Base-by-base conservation (phyloP, 768 basidiomycete species). In the Daedalea quercina region DNA sequence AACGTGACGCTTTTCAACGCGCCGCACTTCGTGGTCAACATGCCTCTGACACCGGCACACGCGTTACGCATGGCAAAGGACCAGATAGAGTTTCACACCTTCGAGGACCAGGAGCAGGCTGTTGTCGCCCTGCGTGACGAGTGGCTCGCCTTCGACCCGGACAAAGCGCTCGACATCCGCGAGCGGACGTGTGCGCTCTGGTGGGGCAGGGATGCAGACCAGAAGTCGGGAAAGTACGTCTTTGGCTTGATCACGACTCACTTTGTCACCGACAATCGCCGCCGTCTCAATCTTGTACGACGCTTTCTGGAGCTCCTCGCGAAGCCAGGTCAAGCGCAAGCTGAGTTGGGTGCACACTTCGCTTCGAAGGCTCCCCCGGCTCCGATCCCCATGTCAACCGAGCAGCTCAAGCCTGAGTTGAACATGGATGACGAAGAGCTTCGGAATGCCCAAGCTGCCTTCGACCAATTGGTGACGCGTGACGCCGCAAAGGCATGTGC, bases 241-340 rank as follows among this genome's bases (percentile, higher is more conserved):
- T 33, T 51, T 22, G 50, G 50, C 12, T 3, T 51, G 22, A 35
- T 25, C 17, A 43, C 41, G 8, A 20, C 41, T 3, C 50, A 51
- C 26, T 51, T 24, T 40, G n/a, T 22, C 13, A 20, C 41, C 13
- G 50, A 51, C 41, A 35, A 12, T 9, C 41, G 37, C 40, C 11
- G 37, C 4, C 50, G 37, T 3, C 15, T 51, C 9, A 43, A 51
- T n/a, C 35, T 51, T 9, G 13, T 51, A 13, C 50, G 50, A 8
- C 41, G 37, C 13, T 43, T 51, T 12, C 19, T 51, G 15, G 50
- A 51, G 50, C 50, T 51, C 4, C 50, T 51, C 24, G 22, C 50
- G 9, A 24, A 3, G 3, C 33, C 31, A 11, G 48, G 48, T 3
- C 33, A 22, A 3, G 48, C 48, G 20, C 20, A 37, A 25, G 31